Evolutionary conservation across 306 rosid species (phyloP).

Genomic region (Prunus persica): DNA sequence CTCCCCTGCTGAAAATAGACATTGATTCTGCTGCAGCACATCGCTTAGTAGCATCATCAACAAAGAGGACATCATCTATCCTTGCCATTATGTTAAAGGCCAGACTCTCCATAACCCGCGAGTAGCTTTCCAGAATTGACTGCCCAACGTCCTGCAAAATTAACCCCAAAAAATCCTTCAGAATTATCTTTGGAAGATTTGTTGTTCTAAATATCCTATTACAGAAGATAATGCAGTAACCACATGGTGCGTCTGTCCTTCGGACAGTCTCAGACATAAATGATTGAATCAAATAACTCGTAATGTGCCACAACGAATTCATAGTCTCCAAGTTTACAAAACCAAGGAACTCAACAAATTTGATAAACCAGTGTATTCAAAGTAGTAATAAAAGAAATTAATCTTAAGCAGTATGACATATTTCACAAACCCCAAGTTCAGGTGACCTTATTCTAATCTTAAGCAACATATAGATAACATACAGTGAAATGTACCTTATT

Average conservation of each 20-base stretch:
- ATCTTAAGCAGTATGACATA: background rate
- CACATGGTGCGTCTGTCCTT: background rate
- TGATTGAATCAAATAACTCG: background rate
- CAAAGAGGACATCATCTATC: constrained; percentile 83
- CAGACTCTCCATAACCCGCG: constrained; percentile 94
- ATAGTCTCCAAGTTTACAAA: background rate
- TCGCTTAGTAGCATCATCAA: constrained; percentile 71
- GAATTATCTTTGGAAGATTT: background rate
- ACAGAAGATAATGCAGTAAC: background rate
- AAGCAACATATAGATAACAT: background rate
- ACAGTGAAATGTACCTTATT: constrained; percentile 50
- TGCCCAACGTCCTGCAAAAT: constrained; percentile 90
- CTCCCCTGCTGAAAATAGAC: constrained; percentile 64
- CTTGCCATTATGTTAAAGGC: constrained; percentile 95
- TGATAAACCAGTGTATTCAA: background rate
- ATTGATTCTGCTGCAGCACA: constrained; percentile 64
- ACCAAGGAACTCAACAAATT: background rate
- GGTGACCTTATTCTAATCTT: background rate
- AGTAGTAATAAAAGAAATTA: too few relatives aligned
- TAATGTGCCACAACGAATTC: background rate
- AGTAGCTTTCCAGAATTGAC: constrained; percentile 95
- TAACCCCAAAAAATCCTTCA: constrained; percentile 3
- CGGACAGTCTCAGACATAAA: background rate
- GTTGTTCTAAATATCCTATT: background rate
- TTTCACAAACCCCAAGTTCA: background rate